These are phyloP conservation scores for Ustilago bromivora DNA, from an alignment of 1,284 basidiomycete genomes.

Conservation along the genomic window DNA sequence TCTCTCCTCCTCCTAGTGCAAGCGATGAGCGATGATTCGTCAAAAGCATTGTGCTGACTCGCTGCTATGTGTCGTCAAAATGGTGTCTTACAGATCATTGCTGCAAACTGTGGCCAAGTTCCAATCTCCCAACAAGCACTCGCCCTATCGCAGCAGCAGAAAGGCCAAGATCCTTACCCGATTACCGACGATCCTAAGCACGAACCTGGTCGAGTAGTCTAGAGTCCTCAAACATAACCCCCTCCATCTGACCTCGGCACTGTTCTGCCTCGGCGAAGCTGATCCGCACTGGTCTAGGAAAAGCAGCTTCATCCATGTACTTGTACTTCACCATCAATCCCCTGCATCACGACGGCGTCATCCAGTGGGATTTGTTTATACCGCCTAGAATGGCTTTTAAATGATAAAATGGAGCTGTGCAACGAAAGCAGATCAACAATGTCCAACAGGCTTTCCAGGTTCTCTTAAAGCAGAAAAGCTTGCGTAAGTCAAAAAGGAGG, in stretches of 20 bases:
- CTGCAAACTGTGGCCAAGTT: constrained; percentile 33
- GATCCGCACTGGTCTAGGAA: background rate
- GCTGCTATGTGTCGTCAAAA: background rate
- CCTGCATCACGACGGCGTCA: background rate
- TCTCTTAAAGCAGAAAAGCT: too few relatives aligned
- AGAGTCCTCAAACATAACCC: background rate
- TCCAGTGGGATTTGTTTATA: background rate
- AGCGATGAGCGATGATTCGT: background rate
- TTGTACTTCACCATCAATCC: background rate
- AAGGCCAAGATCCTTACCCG: constrained; percentile 38
- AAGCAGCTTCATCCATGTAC: constrained; percentile 3
- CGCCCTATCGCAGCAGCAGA: constrained; percentile 37
- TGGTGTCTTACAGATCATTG: constrained; percentile 15
- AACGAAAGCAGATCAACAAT: background rate
- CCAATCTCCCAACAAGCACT: constrained; percentile 46
- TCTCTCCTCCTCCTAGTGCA: background rate
- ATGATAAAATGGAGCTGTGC: too few relatives aligned
- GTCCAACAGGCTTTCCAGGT: background rate
- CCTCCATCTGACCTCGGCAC: background rate
- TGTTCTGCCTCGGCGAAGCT: background rate
- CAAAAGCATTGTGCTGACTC: background rate
- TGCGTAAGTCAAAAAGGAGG: too few relatives aligned
- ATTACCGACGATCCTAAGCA: constrained; percentile 49
- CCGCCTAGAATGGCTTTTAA: too few relatives aligned
- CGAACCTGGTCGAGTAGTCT: constrained; percentile 45